Percentiles rank a stretch among this genome's conserved stretches.
These are phyloP conservation scores for Ceratobasidium theobromae DNA, from an alignment of 1,284 basidiomycete genomes.

Conservation along the genomic window DNA sequence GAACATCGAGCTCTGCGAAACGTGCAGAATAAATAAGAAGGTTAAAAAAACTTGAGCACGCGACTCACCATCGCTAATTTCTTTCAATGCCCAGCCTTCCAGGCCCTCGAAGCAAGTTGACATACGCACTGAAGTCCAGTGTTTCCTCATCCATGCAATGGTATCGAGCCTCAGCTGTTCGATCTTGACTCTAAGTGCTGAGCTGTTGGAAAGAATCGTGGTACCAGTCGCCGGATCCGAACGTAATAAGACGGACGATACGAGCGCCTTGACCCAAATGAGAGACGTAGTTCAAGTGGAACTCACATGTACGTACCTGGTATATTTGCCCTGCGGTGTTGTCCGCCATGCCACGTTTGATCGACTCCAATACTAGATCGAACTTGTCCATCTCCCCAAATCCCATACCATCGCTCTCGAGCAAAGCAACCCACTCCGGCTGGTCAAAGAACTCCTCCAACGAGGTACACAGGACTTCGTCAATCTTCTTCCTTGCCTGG, in stretches of 20 bases:
- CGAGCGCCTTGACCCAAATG: constrained; percentile 59
- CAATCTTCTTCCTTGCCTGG: constrained; percentile 58
- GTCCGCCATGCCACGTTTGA: constrained; percentile 60
- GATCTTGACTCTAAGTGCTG: constrained; percentile 63
- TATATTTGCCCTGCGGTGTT: constrained; percentile 67
- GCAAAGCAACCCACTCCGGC: constrained; percentile 68
- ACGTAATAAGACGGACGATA: constrained; percentile 70
- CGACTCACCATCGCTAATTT: constrained; percentile 76
- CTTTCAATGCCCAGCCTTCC: constrained; percentile 84
- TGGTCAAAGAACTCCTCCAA: constrained; percentile 65
- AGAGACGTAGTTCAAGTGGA: background rate
- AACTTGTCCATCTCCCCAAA: constrained; percentile 75
- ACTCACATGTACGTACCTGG: constrained; percentile 54
- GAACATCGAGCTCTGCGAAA: constrained; percentile 73
- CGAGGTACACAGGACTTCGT: constrained; percentile 60
- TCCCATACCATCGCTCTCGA: constrained; percentile 66
- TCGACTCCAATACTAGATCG: constrained; percentile 65
- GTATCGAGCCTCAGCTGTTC: constrained; percentile 72
- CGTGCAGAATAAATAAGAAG: constrained; percentile 20
- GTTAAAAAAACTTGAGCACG: constrained; percentile 24
- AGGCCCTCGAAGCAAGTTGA: constrained; percentile 79
- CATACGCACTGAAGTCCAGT: constrained; percentile 76
- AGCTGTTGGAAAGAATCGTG: constrained; percentile 64
- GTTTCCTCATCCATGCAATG: constrained; percentile 58
- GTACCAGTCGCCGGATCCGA: constrained; percentile 60